These are phyloP conservation scores for Tuber brumale DNA, from an alignment of 495 filamentous ascomycete species.

Conservation along the genomic window DNA sequence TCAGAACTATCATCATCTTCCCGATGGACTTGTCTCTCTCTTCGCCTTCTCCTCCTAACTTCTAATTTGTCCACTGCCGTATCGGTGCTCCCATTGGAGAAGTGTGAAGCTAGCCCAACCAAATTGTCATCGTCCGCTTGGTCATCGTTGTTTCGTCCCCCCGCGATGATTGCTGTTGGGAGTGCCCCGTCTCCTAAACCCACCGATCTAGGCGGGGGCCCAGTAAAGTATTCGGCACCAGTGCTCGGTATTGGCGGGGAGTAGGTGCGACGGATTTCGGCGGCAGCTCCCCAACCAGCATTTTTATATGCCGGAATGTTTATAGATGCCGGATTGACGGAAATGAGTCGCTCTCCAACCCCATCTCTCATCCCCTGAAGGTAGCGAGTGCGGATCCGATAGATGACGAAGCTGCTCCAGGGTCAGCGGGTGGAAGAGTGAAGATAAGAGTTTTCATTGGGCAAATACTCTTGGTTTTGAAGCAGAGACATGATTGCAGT, in stretches of 20 bases:
- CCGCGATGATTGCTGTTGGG: constrained; percentile 21
- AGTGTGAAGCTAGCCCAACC: constrained; percentile 49
- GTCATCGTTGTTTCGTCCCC: constrained; percentile 3
- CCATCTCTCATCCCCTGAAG: constrained; percentile 87
- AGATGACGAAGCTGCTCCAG: constrained; percentile 69
- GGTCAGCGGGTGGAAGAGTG: constrained; percentile 27
- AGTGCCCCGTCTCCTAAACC: constrained; percentile 44
- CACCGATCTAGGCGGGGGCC: constrained; percentile 48
- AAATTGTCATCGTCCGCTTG: constrained; percentile 57
- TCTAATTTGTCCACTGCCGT: constrained; percentile 45
- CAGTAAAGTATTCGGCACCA: constrained; percentile 87
- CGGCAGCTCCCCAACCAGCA: constrained; percentile 80
- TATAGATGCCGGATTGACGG: constrained; percentile 78
- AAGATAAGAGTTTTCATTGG: neutral
- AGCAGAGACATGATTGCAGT: constrained; percentile 70
- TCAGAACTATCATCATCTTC: constrained; percentile 98
- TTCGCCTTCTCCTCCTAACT: constrained; percentile 51
- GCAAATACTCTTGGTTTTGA: constrained; percentile 87
- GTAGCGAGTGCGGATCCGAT: constrained; percentile 87
- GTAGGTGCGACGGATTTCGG: constrained; percentile 80
- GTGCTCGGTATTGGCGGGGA: constrained; percentile 92
- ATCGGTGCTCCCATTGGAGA: constrained; percentile 49
- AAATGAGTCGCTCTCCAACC: constrained; percentile 90
- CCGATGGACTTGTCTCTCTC: constrained; percentile 62
- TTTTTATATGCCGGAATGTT: constrained; percentile 94